Evolutionary conservation across 495 filamentous ascomycete genomes (phyloP), one percentile per base, ranked within the genome.

Genomic region (Sordaria brevicollis): DNA sequence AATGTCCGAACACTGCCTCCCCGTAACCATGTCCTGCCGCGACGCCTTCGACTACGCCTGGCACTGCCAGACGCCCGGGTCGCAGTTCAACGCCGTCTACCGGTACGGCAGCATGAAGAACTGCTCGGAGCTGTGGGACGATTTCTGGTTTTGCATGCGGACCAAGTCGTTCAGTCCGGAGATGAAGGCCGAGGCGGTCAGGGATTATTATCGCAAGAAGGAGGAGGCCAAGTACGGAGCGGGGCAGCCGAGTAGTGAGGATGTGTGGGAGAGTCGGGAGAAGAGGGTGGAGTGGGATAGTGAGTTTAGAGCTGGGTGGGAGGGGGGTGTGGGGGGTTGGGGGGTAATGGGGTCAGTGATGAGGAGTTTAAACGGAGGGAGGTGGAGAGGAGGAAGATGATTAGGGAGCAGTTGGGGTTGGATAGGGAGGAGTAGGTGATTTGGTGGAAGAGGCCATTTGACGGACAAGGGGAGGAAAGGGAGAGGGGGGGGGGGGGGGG

Each of bases 141-240:
- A 94, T 78, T 97, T 95, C 82, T 93, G 94, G 89, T 91, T 97
- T 80, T 99, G 95, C 83, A 96, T 99, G 92, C 89, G 91, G 69
- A 89, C 89, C n/a, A 86, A 87, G 80, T 73, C 77, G 49, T 79
- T 85, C 77, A 49, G 79, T 5, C 81, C 84, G 1, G 78, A 84
- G 37, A 72, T 83, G 73, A 83, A 84, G 72, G 85, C 83, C 72
- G 83, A 81, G 68, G 85, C 84, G 71, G 86, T 99, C 66, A 81
- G 83, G 70, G 90, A 87, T 43, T 87, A 90, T 78, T 93, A 96
- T 79, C 84, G 84, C 69, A 65, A 34, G 69, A 85, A 89, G 80
- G 92, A 91, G 81, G 88, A 88, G 67, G 84, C 81, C 74, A 92
- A 92, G 80, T 93, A 93, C 78, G 88, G 85, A 83, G 89, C 86